Evolutionary conservation across 176 grass and related monocot genomes (phyloP), one percentile per base, ranked within the genome.

Genomic region (Neostapfia colusana): DNA sequence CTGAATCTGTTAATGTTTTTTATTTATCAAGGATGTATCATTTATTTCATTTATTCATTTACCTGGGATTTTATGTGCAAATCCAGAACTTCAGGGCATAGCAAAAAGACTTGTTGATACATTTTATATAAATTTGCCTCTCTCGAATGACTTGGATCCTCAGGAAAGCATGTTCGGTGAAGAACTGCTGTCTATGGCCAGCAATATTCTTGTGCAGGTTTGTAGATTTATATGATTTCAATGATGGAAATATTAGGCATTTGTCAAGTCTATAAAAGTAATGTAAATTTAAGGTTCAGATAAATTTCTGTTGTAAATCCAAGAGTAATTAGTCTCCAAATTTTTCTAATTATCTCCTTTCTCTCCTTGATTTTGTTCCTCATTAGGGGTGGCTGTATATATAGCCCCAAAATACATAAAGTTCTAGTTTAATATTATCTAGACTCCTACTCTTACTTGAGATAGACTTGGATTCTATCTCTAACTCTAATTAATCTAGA

Each of bases 151-250:
- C 53, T 69, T 99, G 81, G 95, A 99, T 86, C 89, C 82, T 76
- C 91, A 99, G 51, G 95, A 99, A 90, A 92, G 81, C 82, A 92
- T 99, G 89, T 79, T 92, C 26, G 95, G 95, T 10, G 95, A 99
- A 90, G 95, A 99, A 61, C 85, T 99, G 73, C 79, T 99, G 31
- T 93, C 86, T 73, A 92, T 95, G 91, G 74, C 91, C 28, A 92
- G 86, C 85, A 92, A 64, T 85, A 85, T 89, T 67, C 82, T 99
- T 83, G 89, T 90, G 46, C 75, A 88, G 89, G 95, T 99, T 81
- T 84, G 56, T 82, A 71, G 40, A 41, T 80, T 37, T 83, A 67
- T 43, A 41, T 83, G 17, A 24, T 81, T 82, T 72, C 46, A 42
- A 70, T 24, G 40, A 0, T 14, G 13, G n/a, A 61, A 26, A 58